Evolutionary conservation across 352 stramenopile genomes (phyloP), one percentile per base, ranked within the genome.

Genomic region (Globisporangium yorkense): DNA sequence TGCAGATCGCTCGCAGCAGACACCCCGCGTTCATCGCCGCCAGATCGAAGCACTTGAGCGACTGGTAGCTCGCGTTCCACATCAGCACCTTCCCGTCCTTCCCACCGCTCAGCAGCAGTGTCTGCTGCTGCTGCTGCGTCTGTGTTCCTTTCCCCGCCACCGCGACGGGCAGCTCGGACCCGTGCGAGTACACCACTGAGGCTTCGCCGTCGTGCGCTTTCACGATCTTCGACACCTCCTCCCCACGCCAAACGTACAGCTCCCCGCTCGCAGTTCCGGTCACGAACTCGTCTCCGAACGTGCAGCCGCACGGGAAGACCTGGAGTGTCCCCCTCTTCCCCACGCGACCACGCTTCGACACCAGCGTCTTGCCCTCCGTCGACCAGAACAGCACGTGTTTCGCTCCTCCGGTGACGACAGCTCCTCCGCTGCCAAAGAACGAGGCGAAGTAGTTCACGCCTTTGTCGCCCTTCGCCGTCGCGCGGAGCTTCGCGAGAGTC

Each of bases 371-470:
- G 5, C 79, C 78, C 58, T 88, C 70, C 0, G 87, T 55, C 15
- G 63, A 69, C 75, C 80, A 89, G 61, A 92, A 89, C 15, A 88
- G 21, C 9, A 92, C 64, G 53, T 92, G 77, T 31, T 92, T 89
- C 4, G 72, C 71, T 2, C 80, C 80, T 0, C 80, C 75, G 33
- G 80, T 92, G 43, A 91, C 62, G 31, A 90, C 50, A 0, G 57
- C 67, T 29, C 67, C 65, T 3, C 59, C 50, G 35, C 68, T 76
- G 0, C 57, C 29, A 2, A 71, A 62, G 54, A 88, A 89, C 13
- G 58, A 68, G 12, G 69, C 73, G 69, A 87, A 89, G 5, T 70
- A 62, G 56, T 89, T 83, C 46, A 77, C 20, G 7, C 59, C 72
- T 46, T 88, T 80, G 47, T 87, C 71, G 0, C 79, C 76, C 57